These are phyloP conservation scores for Teratosphaeria nubilosa DNA, from an alignment of 2,329 filamentous ascomycete genomes.

Conservation along the genomic window DNA sequence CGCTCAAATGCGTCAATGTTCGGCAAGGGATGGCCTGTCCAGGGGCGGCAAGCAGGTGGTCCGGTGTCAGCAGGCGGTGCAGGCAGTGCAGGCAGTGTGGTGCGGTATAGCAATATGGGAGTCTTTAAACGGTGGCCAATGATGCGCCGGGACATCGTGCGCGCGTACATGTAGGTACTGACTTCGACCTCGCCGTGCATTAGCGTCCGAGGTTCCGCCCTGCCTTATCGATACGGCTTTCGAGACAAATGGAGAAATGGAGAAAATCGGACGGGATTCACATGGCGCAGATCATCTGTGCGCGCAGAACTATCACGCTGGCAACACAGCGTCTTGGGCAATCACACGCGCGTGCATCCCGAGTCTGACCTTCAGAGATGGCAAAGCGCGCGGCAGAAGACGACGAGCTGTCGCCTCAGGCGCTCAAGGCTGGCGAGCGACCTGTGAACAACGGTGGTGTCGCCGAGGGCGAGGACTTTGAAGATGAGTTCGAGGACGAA, in stretches of 20 bases:
- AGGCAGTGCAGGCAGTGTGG: not conserved
- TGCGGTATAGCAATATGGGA: not conserved
- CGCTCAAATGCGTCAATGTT: not conserved
- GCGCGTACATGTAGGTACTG: not conserved
- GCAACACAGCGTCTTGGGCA: constrained; percentile 17
- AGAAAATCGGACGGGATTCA: not conserved
- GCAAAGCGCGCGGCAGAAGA: constrained; percentile 50
- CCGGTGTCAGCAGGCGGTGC: not conserved
- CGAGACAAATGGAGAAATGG: not conserved
- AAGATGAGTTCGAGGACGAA: constrained; percentile 90
- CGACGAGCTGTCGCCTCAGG: constrained; percentile 35
- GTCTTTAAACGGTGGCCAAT: not conserved
- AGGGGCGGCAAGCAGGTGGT: not conserved
- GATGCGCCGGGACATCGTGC: not conserved
- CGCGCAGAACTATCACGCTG: constrained; percentile 13
- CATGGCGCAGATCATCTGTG: not conserved
- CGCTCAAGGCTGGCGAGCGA: constrained; percentile 53
- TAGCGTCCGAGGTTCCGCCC: not conserved
- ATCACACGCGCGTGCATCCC: constrained; percentile 15
- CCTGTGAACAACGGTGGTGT: constrained; percentile 41
- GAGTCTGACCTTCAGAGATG: constrained; percentile 35
- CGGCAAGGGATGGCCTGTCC: not conserved
- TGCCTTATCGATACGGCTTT: not conserved
- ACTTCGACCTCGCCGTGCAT: not conserved
- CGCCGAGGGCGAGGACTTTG: constrained; percentile 61